A percentile compares a stretch with the other conserved stretches of the same genome.
These are phyloP conservation scores for Apiosordaria backusii DNA, from an alignment of 495 filamentous ascomycete species.

Conservation along the genomic window DNA sequence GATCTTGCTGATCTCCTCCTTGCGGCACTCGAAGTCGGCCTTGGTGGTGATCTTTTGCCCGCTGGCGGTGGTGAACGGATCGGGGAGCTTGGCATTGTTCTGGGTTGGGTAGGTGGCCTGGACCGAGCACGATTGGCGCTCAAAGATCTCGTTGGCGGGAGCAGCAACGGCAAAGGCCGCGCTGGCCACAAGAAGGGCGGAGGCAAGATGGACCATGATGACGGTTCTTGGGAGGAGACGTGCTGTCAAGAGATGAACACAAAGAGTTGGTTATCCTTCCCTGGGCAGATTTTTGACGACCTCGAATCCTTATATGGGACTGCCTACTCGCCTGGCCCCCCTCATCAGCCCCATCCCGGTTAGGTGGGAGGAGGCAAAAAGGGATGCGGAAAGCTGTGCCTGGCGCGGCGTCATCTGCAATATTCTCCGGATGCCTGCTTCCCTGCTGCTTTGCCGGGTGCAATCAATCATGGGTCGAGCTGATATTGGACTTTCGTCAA, in stretches of 20 bases:
- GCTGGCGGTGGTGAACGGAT: conserved; percentile 49
- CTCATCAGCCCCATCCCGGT: conserved; percentile 13
- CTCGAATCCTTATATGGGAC: conserved; percentile 9
- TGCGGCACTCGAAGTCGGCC: conserved; percentile 49
- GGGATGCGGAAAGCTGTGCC: conserved; percentile 9
- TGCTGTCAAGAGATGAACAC: conserved; percentile 3
- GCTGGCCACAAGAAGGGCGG: conserved; percentile 41
- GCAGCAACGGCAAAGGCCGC: conserved; percentile 39
- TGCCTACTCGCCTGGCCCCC: not conserved
- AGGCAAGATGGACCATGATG: conserved; percentile 43
- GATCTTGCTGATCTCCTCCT: conserved; percentile 48
- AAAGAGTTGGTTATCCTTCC: not conserved
- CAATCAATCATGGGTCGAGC: conserved; percentile 26
- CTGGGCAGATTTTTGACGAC: not conserved
- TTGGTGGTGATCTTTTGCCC: conserved; percentile 45
- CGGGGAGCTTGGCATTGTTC: conserved; percentile 44
- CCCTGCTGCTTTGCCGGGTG: conserved; percentile 27
- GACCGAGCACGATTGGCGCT: conserved; percentile 39
- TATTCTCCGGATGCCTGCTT: conserved; percentile 25
- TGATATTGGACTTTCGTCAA: conserved; percentile 22
- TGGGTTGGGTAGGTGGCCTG: conserved; percentile 28
- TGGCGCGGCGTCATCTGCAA: conserved; percentile 9
- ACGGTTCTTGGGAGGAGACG: conserved; percentile 3
- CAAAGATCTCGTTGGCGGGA: conserved; percentile 43
- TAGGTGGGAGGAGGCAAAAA: conserved; percentile 6